Conservation (phyloP, 202 grass and related monocot genomes). For the Schoenoplectus tabernaemontani region DNA sequence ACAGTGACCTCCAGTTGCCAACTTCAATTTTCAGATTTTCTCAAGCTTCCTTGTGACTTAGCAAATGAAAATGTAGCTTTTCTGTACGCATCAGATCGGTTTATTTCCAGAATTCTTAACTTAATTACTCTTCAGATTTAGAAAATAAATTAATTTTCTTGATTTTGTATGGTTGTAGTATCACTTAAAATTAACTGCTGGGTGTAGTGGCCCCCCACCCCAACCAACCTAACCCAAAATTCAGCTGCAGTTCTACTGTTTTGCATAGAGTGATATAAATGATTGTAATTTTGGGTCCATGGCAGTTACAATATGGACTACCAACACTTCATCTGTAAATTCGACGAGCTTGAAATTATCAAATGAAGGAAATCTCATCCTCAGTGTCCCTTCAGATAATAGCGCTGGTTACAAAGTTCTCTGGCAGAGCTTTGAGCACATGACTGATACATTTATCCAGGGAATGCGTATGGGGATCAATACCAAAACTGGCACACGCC, state of each 20-base stretch:
- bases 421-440: slow-evolving; percentile 78
- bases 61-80: not conserved
- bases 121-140: not conserved
- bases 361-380: slow-evolving; percentile 47
- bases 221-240: not conserved
- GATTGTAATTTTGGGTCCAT: not conserved
- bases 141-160: not conserved
- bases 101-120: not conserved
- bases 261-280: not conserved
- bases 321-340: not conserved
- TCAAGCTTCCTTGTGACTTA: not conserved
- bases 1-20: not conserved
- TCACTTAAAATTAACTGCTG: not conserved
- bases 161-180: not conserved
- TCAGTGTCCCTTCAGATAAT: slow-evolving; percentile 25
- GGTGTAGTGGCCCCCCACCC: not conserved
- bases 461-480: slow-evolving; percentile 41
- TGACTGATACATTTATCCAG: slow-evolving; percentile 49
- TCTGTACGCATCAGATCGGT: not conserved
- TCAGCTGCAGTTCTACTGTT: not conserved
- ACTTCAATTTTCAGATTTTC: not conserved
- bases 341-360: slow-evolving; percentile 13
- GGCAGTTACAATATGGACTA: slow-evolving; percentile 13
- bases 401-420: not conserved
- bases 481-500: slow-evolving; percentile 22